Conservation (phyloP, 306 rosid genomes). For the Acacia crassicarpa region DNA sequence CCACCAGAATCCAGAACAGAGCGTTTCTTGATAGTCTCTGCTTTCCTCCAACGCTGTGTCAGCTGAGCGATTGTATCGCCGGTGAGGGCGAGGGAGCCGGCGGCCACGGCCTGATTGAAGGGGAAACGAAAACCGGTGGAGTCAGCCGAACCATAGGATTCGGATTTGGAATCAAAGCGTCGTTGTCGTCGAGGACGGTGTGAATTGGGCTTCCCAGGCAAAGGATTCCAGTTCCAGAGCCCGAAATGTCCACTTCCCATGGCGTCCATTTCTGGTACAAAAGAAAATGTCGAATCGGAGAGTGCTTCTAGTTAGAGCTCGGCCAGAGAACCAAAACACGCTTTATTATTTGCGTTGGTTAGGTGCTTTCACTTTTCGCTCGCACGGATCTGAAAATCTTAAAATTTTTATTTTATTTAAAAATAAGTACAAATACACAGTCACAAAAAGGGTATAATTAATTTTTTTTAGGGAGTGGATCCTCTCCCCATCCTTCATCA, state of each 20-base stretch:
- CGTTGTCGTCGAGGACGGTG: constrained; percentile 29
- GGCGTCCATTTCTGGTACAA: constrained; percentile 49
- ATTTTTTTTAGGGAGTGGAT: too few species aligned
- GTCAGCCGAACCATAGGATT: constrained; percentile 34
- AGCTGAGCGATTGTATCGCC: constrained; percentile 61
- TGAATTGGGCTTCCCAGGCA: constrained; percentile 33
- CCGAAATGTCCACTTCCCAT: constrained; percentile 62
- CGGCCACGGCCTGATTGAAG: constrained; percentile 71
- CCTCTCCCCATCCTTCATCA: too few species aligned
- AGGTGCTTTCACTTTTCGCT: background rate
- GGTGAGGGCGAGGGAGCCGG: constrained; percentile 56
- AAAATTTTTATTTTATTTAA: too few species aligned
- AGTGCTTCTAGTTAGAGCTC: background rate
- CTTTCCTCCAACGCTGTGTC: constrained; percentile 40
- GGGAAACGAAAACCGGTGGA: constrained; percentile 65
- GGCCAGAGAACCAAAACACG: background rate
- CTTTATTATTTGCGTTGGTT: background rate
- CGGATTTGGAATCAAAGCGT: constrained; percentile 47
- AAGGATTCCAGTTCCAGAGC: constrained; percentile 66
- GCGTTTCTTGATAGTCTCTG: constrained; percentile 19
- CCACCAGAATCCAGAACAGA: constrained; percentile 34
- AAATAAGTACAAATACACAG: too few species aligned
- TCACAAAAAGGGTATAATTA: too few species aligned
- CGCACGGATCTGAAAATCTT: too few species aligned
- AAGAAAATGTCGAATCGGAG: background rate